Conservation (phyloP, 2,329 filamentous ascomycete species). For the Nemania diffusa region DNA sequence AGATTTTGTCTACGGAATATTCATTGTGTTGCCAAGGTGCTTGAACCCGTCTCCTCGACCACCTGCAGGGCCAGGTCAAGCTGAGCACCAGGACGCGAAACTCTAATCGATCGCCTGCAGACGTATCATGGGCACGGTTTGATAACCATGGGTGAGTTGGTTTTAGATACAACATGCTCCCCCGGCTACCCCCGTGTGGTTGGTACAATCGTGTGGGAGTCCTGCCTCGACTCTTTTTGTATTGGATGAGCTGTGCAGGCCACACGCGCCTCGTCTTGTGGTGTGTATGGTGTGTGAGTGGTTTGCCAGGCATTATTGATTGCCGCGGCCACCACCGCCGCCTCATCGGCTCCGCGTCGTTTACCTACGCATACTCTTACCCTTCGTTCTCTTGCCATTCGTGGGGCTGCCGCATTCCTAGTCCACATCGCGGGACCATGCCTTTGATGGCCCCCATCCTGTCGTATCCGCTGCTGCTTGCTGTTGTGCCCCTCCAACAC, state of each 20-base stretch:
- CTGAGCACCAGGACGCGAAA: conserved; percentile 9
- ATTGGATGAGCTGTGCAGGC: not conserved
- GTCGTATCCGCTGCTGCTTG: conserved; percentile 23
- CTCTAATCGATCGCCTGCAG: conserved; percentile 6
- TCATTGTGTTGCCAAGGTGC: conserved; percentile 1
- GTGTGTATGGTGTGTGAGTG: too few relatives aligned
- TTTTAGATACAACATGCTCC: conserved; percentile 7
- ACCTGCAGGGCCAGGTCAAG: not conserved
- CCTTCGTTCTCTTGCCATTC: not conserved
- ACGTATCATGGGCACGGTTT: conserved; percentile 46
- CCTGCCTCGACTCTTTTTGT: conserved; percentile 6
- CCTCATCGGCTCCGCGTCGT: not conserved
- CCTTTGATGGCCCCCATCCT: conserved; percentile 18
- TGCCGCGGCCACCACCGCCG: not conserved
- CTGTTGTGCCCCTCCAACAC: conserved; percentile 28
- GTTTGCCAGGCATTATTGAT: not conserved
- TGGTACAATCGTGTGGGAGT: not conserved
- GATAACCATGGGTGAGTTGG: conserved; percentile 48
- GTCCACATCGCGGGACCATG: not conserved
- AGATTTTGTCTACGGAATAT: conserved; percentile 6
- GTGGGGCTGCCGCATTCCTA: not conserved
- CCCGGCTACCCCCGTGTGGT: not conserved
- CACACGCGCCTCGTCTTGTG: not conserved
- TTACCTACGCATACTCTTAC: not conserved
- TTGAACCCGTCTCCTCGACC: conserved; percentile 3